phyloP scores from a whole-genome alignment of 2,329 filamentous ascomycete genomes.

The Aspergillus sp. region DNA sequence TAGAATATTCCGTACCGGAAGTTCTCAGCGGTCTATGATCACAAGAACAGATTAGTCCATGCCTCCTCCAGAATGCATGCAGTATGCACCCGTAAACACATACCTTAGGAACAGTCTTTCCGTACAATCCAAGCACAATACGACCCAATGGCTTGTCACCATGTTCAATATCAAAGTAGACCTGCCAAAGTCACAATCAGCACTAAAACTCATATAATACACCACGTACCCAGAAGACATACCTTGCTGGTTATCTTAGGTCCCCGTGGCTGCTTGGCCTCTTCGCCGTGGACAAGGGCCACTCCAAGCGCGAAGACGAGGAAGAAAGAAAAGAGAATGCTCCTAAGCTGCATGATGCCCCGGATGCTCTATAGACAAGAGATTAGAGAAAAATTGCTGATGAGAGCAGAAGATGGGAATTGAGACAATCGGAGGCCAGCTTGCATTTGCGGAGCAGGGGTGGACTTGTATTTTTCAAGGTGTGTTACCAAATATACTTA shows the following conservation, averaged over 20 bases:
- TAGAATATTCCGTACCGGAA: constrained; percentile 44
- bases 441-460: constrained; percentile 28
- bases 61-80: not conserved
- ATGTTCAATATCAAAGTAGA: constrained; percentile 61
- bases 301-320: constrained; percentile 67
- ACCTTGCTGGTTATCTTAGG: constrained; percentile 94
- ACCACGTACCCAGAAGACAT: constrained; percentile 8
- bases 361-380: constrained; percentile 5
- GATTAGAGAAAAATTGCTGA: constrained; percentile 8
- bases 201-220: not conserved
- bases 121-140: constrained; percentile 59
- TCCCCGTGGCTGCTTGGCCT: constrained; percentile 62
- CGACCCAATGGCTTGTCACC: constrained; percentile 56
- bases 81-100: constrained; percentile 5
- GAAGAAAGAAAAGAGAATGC: constrained; percentile 56
- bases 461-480: not conserved
- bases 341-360: constrained; percentile 28
- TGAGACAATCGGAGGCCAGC: constrained; percentile 22
- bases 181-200: constrained; percentile 31
- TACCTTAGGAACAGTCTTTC: constrained; percentile 61
- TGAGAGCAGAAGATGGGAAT: constrained; percentile 9
- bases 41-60: constrained; percentile 7
- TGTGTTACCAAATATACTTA: not conserved
- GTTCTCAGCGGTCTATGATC: constrained; percentile 55
- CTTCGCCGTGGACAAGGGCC: constrained; percentile 62